Conservation (phyloP, 805 yeast species). For the Candida piceae region DNA sequence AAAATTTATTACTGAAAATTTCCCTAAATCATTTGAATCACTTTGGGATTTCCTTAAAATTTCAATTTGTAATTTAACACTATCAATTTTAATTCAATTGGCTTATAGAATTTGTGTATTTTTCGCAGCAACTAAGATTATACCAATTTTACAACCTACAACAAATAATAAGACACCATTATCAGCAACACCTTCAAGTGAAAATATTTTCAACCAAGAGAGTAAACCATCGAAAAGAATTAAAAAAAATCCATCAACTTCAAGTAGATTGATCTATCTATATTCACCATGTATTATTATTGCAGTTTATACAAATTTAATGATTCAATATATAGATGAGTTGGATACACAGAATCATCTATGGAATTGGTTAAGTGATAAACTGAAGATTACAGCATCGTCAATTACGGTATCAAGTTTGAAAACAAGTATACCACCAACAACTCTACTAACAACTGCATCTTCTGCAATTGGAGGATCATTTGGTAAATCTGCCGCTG, state of each 20-base stretch:
- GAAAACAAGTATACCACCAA: no score
- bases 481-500: not conserved
- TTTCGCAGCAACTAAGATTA: conserved; percentile 85
- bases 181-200: conserved; percentile 17
- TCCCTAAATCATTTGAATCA: conserved; percentile 49
- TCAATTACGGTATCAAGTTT: no score
- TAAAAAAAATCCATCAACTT: conserved; percentile 18
- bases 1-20: conserved; percentile 44
- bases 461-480: not conserved
- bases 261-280: conserved; percentile 64
- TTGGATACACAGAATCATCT: conserved; percentile 49
- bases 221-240: conserved; percentile 14
- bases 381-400: conserved; percentile 12
- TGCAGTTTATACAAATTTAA: conserved; percentile 90
- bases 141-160: conserved; percentile 50
- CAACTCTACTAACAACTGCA: not conserved
- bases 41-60: conserved; percentile 49
- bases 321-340: conserved; percentile 82
- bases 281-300: conserved; percentile 92
- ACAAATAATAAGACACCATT: conserved; percentile 15
- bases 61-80: conserved; percentile 61
- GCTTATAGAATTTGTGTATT: conserved; percentile 84
- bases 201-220: no score
- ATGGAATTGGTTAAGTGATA: conserved; percentile 28
- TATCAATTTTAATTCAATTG: conserved; percentile 75